Evolutionary conservation across 139 green algal genomes (phyloP), one percentile per base, ranked within the genome.

Genomic region (Penium margaritaceum): DNA sequence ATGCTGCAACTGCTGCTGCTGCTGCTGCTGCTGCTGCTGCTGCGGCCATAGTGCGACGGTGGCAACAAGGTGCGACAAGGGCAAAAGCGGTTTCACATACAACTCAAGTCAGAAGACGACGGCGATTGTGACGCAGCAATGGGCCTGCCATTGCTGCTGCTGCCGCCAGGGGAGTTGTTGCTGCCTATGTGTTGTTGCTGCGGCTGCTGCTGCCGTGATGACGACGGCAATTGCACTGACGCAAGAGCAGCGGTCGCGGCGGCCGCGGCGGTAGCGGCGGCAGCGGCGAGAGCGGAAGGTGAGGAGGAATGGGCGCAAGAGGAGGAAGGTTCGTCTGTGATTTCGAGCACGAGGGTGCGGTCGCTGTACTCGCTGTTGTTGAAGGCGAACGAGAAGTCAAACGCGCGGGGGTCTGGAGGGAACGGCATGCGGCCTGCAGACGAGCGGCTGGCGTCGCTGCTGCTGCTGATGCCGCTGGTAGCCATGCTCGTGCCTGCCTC

Each of bases 371-470:
- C n/a, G 24, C 14, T 14, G 24, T 63, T 63, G 55, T 36, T 36
- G 3, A 63, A 35, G 2, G 55, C 55, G 4, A 63, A 63, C 2
- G 55, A 63, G 27, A 63, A 36, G 55, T 63, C 55, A 14, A 63
- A 36, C 24, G 27, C 55, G 27, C 55, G 24, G 2, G 55, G 55
- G 24, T 63, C 55, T 3, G 47, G 47, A 21, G 47, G 47, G 47
- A 33, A 58, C 47, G 47, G n/a, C n/a, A n/a, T n/a, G n/a, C n/a
- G n/a, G n/a, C n/a, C n/a, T n/a, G n/a, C n/a, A n/a, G n/a, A n/a
- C n/a, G n/a, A n/a, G n/a, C n/a, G n/a, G n/a, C n/a, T n/a, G n/a
- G n/a, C n/a, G n/a, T n/a, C n/a, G n/a, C n/a, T n/a, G n/a, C n/a
- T n/a, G n/a, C n/a, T n/a, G n/a, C n/a, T n/a, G n/a, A n/a, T n/a